Evolutionary conservation across 345 rosid genomes (phyloP), one percentile per base, ranked within the genome.

Genomic region (Tarenaya hassleriana): DNA sequence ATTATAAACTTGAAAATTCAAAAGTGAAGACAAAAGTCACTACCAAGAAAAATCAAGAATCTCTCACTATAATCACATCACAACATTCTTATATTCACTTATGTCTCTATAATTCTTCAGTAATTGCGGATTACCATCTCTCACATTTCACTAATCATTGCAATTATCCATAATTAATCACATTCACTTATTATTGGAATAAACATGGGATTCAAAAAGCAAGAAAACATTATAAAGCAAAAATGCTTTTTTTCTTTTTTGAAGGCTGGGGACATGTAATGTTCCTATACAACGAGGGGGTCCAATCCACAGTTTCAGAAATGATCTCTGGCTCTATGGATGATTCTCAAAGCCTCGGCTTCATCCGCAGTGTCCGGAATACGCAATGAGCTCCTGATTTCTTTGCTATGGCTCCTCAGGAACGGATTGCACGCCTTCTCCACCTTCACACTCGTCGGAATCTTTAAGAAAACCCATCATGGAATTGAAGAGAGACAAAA

Each of bases 381-480:
- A 16, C 66, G 57, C 46, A 92, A 64, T 1, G 70, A 50, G 57
- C 58, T 74, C 41, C 95, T 74, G 67, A 92, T 92, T 50, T 81
- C 98, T 12, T 41, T 38, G 52, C 78, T 92, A 0, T 80, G 67
- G 33, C 83, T 69, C 31, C 96, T 90, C 34, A 92, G 90, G 77
- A 92, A 92, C 8, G 98, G 95, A 60, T 92, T 92, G 48, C 96
- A 88, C 9, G 73, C 80, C 68, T 88, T 88, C 76, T 92, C 98
- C 46, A 73, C 52, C 77, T 81, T 92, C 3, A 92, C 52, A 16
- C 73, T 74, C 0, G 88, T 85, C 29, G 98, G 98, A 58, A 88
- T 75, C 98, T 92, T 69, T 16, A 20, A 27, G 40, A 21, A 52
- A 46, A 24, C 34, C 17, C 11, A 3, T 34, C 9, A 13, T 53